Evolutionary conservation across 2,329 filamentous ascomycete species (phyloP).

Genomic region (Aspergillus phoenicis): DNA sequence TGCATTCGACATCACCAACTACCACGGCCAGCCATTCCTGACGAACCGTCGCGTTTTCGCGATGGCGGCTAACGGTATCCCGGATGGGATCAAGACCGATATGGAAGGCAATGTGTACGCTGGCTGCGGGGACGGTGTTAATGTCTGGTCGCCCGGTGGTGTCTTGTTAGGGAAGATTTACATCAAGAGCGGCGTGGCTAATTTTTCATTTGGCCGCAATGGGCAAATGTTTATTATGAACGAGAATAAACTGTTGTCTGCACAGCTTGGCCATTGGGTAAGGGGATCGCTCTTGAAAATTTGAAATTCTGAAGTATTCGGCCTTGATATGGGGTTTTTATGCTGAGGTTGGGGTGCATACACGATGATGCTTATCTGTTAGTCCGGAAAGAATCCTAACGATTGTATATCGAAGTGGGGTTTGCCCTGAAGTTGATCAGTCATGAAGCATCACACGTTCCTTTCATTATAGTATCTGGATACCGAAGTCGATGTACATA

Average conservation of each 20-base stretch:
- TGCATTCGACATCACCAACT: slow-evolving; percentile 51
- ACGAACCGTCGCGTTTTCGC: slow-evolving; percentile 56
- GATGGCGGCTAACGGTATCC: slow-evolving; percentile 50
- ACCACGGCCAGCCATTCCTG: slow-evolving; percentile 45
- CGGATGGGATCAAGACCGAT: slow-evolving; percentile 54
- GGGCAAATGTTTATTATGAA: slow-evolving; percentile 46
- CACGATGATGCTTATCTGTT: too few species aligned
- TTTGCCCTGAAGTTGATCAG: too few species aligned
- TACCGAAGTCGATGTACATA: too few species aligned
- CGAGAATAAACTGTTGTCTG: slow-evolving; percentile 49
- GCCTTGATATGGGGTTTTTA: neutral
- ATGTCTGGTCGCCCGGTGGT: slow-evolving; percentile 55
- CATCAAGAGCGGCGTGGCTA: slow-evolving; percentile 49
- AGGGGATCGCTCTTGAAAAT: slow-evolving; percentile 1
- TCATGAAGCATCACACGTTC: too few species aligned
- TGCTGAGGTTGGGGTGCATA: neutral
- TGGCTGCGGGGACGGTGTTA: slow-evolving; percentile 57
- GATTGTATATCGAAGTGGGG: too few species aligned
- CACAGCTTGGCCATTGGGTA: slow-evolving; percentile 33
- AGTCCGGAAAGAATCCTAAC: too few species aligned
- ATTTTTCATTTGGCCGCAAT: slow-evolving; percentile 53
- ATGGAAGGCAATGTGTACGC: slow-evolving; percentile 58
- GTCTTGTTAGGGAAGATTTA: slow-evolving; percentile 59
- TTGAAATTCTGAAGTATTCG: neutral
- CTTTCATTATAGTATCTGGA: too few species aligned